Evolutionary conservation across 2,329 filamentous ascomycete species (phyloP), one percentile per base, ranked within the genome.

Genomic region (Nemania abortiva): DNA sequence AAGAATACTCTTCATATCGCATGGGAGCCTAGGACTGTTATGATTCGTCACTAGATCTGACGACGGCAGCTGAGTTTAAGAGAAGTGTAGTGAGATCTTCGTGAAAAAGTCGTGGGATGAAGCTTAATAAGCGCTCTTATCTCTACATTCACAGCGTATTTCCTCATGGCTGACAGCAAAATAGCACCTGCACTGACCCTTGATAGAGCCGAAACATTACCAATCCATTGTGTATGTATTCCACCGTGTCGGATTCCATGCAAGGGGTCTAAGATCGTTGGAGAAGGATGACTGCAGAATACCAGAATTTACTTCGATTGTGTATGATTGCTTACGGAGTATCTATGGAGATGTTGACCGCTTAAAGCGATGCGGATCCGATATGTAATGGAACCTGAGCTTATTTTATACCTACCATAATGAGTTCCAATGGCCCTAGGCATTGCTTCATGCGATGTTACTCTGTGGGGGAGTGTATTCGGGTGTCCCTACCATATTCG

Each of bases 381-480:
- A 42, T 7, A 42, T 15, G 11, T n/a, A 55, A 55, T 55, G 4
- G 29, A 24, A 18, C 31, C 53, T 18, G 34, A 24, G 1, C 20
- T 37, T 37, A 52, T n/a, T n/a, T 9, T 9, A 34, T 34, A 34
- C 31, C 31, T 34, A 34, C 31, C 31, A 4, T 11, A 11, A 42
- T 15, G 37, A 42, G 11, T 42, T 15, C 37, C 37, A 42, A 42
- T 42, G 37, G n/a, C 31, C 20, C 52, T 55, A 55, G 29, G 6
- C n/a, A 20, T 6, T 55, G 6, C 18, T 47, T 31, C 22, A 45
- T 42, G 31, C n/a, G 22, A 45, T 29, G 55, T 10, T 29, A 42
- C 37, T 20, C 53, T 37, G 5, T 29, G n/a, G 55, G 55, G 37
- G 50, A 55, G 15, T 60, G 18, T 49, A 49, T 49, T 49, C 45